phyloP scores from a whole-genome alignment of 2,329 filamentous ascomycete genomes.

The Alternaria sp. region DNA sequence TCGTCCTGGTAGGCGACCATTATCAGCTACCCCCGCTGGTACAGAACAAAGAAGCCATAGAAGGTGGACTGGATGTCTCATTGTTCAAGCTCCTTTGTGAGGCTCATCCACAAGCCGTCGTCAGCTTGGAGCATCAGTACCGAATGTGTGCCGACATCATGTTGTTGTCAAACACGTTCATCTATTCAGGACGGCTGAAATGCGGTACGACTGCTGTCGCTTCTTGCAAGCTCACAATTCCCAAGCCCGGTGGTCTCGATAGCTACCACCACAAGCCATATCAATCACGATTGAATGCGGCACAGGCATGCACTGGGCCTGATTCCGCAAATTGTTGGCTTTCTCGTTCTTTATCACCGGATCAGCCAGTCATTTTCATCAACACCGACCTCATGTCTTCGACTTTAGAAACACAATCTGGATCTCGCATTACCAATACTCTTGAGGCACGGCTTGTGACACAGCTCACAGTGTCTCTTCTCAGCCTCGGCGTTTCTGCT shows the following conservation, averaged over 20 bases:
- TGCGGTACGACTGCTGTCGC: constrained; percentile 85
- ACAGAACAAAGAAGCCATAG: constrained; percentile 85
- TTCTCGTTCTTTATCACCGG: constrained; percentile 71
- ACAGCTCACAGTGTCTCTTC: constrained; percentile 81
- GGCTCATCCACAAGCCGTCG: constrained; percentile 83
- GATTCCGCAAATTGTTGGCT: constrained; percentile 73
- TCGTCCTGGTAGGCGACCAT: constrained; percentile 95
- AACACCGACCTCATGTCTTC: constrained; percentile 82
- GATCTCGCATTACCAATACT: constrained; percentile 86
- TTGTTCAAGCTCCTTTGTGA: constrained; percentile 95
- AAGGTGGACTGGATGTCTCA: constrained; percentile 88
- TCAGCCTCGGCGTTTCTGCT: constrained; percentile 77
- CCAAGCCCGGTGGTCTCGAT: constrained; percentile 54
- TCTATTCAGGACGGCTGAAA: constrained; percentile 89
- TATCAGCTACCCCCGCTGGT: constrained; percentile 95
- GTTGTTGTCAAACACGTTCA: constrained; percentile 89
- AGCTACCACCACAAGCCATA: constrained; percentile 44
- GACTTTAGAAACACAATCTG: constrained; percentile 71
- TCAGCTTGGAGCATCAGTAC: constrained; percentile 94
- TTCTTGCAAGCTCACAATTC: constrained; percentile 71
- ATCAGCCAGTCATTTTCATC: constrained; percentile 80
- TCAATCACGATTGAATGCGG: constrained; percentile 18
- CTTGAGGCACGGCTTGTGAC: constrained; percentile 80
- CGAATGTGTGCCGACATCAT: constrained; percentile 99
- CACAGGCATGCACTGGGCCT: constrained; percentile 61